Evolutionary conservation across 169 alveolate species (phyloP), one percentile per base, ranked within the genome.

Genomic region (Eimeria necatrix): DNA sequence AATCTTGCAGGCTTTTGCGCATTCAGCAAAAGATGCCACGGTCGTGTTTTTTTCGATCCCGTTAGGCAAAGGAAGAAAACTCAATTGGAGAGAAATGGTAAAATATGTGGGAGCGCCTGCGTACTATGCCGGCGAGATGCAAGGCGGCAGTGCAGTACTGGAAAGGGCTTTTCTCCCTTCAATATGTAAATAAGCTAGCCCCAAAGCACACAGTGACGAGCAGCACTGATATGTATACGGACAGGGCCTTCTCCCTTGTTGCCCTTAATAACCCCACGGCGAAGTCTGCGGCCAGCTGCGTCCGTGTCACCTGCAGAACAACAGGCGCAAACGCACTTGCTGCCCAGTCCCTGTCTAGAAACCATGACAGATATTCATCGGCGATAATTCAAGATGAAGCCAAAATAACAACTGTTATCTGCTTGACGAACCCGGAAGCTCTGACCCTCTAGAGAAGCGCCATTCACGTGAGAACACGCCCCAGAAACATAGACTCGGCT

Each of bases 201-300:
- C 71, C 20, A 24, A 53, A 51, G 70, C 52, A 81, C 90, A 52
- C 51, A 48, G 8, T 12, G 6, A 18, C 56, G 53, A 51, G 20
- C n/a, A 41, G 73, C 48, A 16, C n/a, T 24, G 14, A 7, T 0
- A 51, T 51, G 18, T n/a, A 18, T 8, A 53, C 49, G 12, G 74
- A 1, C 4, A 51, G 26, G 64, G 93, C 81, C 41, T 53, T 85
- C 48, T 60, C 93, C 16, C 60, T 85, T 16, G 80, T 85, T 85
- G 93, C 93, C 59, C 93, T 59, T 20, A 32, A 41, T n/a, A 85
- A 59, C 49, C 81, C 93, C 49, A 85, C 60, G 46, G 81, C 93
- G 56, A 9, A 46, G 24, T 49, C 93, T 20, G 60, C 51, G 1
- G 81, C 49, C 68, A 18, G 26, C 48, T 85, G 93, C 70, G 64